Evolutionary conservation across 2,329 filamentous ascomycete species (phyloP), one percentile per base, ranked within the genome.

Genomic region (Neophaeococcomyces mojaviensis): DNA sequence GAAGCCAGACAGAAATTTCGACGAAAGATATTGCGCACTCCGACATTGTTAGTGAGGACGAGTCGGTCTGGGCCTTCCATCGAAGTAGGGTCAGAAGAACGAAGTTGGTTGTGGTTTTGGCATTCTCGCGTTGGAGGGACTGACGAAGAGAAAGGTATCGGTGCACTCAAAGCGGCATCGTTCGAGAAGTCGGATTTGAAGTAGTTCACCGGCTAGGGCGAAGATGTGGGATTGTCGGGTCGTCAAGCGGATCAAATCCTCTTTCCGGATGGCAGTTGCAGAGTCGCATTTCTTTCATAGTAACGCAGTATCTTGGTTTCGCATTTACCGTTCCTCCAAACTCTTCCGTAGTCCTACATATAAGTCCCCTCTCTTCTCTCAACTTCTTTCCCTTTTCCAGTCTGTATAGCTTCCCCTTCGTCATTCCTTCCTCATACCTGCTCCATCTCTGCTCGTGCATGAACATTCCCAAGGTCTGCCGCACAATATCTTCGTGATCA

Each of bases 181-280:
- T 13, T 28, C 9, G 37, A 24, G 5, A 37, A 12, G 35, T 18
- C 16, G 18, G 16, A 37, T 20, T 20, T 5, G 12, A 8, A 16
- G 12, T 9, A 37, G 18, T 6, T 15, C 33, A 18, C 16, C n/a
- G 15, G 20, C 5, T 3, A 16, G 35, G 16, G 9, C 16, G 5
- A 52, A 4, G 55, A 67, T 24, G 5, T 28, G 10, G 24, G 24
- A 6, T 6, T 28, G 24, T 5, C 24, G 24, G 24, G 24, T 28
- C 10, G 5, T 10, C 10, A 10, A 28, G 24, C 24, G 10, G 24
- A 6, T 28, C 24, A 28, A 28, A 28, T 28, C 24, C 24, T 28
- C 5, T 28, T 28, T 28, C 24, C 24, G 13, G 16, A n/a, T 35
- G 32, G 13, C 32, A 44, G 5, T 19, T 5, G 16, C 41, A 44